Base-by-base conservation (phyloP, 2,329 filamentous ascomycete genomes). In the Xylariaceae sp. region DNA sequence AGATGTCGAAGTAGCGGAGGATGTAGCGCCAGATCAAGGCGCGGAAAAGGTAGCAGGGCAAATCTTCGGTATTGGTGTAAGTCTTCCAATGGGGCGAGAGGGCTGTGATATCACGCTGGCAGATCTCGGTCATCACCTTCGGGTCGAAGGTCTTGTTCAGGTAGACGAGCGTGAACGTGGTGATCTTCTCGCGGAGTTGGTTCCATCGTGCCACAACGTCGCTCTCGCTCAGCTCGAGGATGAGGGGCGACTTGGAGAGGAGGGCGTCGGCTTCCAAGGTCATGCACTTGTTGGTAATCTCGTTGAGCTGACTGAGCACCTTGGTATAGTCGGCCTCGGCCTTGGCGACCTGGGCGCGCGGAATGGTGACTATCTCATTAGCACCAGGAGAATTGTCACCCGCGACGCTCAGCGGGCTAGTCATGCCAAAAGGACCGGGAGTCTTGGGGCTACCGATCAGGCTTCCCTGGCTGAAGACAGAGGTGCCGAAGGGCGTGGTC, bases 11-110 rank as follows among this genome's bases (percentile, higher is more conserved):
- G 10, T 69, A 59, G 7, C 62, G 62, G n/a, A 65, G 42, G 35
- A 72, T 53, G 47, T 68, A 70, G 23, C 68, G 65, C 70, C 70
- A 72, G 57, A 72, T 66, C 30, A 71, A 63, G 1, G 68, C 69
- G 9, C 67, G 68, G 51, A 71, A 65, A 8, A 72, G 51, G 55
- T 69, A 70, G 60, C 56, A 58, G 1, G 64, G 65, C 47, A 69
- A 23, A 45, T 60, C 49, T 1, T 58, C 18, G 7, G 57, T 65
- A 51, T 45, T 65, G 8, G 69, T 53, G 61, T 71, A 72, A 47
- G 56, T 61, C 45, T 64, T 64, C 69, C 70, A 72, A 57, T 67
- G 64, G 8, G 58, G 59, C 23, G 68, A 70, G 4, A 72, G 64
- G 34, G 63, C 51, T 39, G 62, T 61, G 35, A 71, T 65, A 18